Evolutionary conservation across 2,329 filamentous ascomycete species (phyloP).

Genomic region (Biscogniauxia mediterranea): DNA sequence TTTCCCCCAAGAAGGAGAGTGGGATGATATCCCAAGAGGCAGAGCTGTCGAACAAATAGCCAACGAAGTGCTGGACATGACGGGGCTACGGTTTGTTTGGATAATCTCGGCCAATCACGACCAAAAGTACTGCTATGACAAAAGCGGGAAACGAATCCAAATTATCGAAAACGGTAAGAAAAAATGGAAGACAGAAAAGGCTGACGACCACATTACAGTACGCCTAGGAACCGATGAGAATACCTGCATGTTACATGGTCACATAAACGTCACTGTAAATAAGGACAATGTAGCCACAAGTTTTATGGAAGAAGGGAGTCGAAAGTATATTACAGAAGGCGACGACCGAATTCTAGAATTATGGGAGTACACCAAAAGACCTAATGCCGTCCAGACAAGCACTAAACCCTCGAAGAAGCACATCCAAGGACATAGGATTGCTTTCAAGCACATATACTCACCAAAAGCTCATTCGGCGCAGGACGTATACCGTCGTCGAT

Average conservation of each 20-base stretch:
- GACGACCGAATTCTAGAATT: neutral
- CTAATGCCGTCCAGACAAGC: neutral
- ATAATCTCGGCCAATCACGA: neutral
- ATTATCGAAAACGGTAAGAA: neutral
- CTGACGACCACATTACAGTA: neutral
- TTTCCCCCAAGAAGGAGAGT: neutral
- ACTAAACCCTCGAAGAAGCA: neutral
- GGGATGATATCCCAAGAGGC: neutral
- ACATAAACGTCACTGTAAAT: neutral
- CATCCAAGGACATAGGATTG: neutral
- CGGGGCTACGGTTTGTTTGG: neutral
- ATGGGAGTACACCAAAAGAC: neutral
- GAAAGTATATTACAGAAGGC: neutral
- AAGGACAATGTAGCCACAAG: neutral
- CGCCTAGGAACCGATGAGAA: neutral
- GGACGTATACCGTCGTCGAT: neutral
- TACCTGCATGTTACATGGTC: neutral
- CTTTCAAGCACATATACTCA: neutral
- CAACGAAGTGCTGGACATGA: neutral
- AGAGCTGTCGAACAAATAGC: neutral
- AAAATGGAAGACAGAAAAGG: neutral
- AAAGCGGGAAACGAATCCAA: neutral
- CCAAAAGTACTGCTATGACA: neutral
- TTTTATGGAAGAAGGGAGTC: neutral
- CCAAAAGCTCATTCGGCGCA: neutral